Evolutionary conservation across 257 asterid species (phyloP).

Genomic region (Scutellaria barbata): DNA sequence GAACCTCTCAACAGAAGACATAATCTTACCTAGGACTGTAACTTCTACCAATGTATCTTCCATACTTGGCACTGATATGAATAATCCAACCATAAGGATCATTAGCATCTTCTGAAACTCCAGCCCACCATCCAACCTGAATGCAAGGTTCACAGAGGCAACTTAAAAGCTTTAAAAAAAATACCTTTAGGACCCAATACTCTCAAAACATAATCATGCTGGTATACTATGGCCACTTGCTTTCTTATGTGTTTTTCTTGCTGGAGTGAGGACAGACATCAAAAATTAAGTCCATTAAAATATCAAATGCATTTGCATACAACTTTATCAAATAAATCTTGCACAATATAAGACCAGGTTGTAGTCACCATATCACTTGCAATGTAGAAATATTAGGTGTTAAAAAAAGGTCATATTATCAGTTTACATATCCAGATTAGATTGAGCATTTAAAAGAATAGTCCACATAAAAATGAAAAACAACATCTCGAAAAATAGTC

Average conservation of each 20-base stretch:
- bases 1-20: constrained; percentile 18
- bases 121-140: constrained; percentile 99
- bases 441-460: neutral
- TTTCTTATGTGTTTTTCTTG: neutral
- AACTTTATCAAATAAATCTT: neutral
- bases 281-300: constrained; percentile 18
- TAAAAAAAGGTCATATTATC: constrained; percentile 12
- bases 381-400: neutral
- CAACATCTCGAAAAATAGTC: constrained; percentile 18
- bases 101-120: constrained; percentile 68
- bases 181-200: constrained; percentile 14
- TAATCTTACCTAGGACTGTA: constrained; percentile 86
- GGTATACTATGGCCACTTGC: constrained; percentile 4
- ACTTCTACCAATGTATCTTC: constrained; percentile 89
- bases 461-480: neutral
- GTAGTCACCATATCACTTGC: neutral
- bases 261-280: constrained; percentile 18
- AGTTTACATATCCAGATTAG: constrained; percentile 11
- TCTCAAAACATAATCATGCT: neutral
- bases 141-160: constrained; percentile 38
- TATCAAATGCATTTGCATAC: neutral
- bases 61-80: constrained; percentile 84
- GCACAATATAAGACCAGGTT: constrained; percentile 10
- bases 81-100: constrained; percentile 93
- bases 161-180: constrained; percentile 20